A percentile compares a stretch with the other conserved stretches of the same genome.
Conservation (phyloP, 164 flowering plant species). For the Piper longum region DNA sequence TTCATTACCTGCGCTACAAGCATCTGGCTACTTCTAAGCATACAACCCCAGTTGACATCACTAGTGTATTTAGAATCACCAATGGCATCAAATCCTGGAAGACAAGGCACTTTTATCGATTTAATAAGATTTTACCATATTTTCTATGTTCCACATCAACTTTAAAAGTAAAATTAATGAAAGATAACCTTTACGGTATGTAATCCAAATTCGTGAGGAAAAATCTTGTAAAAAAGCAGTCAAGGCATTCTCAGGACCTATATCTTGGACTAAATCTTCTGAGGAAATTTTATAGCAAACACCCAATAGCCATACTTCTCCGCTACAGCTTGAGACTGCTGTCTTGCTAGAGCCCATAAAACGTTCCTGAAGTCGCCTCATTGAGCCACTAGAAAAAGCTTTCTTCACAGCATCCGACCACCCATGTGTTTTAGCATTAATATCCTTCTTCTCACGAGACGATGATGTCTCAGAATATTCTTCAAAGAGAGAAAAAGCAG, state of each 20-base stretch:
- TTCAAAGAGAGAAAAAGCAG: conserved; percentile 47
- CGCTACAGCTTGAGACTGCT: conserved; percentile 34
- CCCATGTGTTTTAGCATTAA: conserved; percentile 24
- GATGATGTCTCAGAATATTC: conserved; percentile 20
- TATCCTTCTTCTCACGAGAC: conserved; percentile 18
- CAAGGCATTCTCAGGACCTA: conserved; percentile 23
- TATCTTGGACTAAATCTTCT: conserved; percentile 29
- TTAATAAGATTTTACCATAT: not conserved
- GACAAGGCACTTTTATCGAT: not conserved
- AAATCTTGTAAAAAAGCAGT: conserved; percentile 62
- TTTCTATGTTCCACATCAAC: not conserved
- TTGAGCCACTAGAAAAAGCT: conserved; percentile 44
- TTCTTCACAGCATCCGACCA: conserved; percentile 57
- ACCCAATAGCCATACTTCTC: conserved; percentile 91
- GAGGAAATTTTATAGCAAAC: conserved; percentile 42
- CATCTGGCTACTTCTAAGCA: conserved; percentile 99
- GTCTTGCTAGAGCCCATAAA: conserved; percentile 45
- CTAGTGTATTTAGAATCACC: conserved; percentile 66
- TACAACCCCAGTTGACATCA: conserved; percentile 92
- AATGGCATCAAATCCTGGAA: conserved; percentile 60
- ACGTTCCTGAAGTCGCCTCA: conserved; percentile 74
- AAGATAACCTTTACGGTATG: conserved; percentile 78
- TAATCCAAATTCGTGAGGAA: conserved; percentile 65
- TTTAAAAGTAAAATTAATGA: not conserved
- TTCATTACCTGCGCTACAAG: conserved; percentile 75